A percentile compares a stretch with the other conserved stretches of the same genome.
These are phyloP conservation scores for Amanita fuliginea DNA, from an alignment of 768 basidiomycete genomes.

Conservation along the genomic window DNA sequence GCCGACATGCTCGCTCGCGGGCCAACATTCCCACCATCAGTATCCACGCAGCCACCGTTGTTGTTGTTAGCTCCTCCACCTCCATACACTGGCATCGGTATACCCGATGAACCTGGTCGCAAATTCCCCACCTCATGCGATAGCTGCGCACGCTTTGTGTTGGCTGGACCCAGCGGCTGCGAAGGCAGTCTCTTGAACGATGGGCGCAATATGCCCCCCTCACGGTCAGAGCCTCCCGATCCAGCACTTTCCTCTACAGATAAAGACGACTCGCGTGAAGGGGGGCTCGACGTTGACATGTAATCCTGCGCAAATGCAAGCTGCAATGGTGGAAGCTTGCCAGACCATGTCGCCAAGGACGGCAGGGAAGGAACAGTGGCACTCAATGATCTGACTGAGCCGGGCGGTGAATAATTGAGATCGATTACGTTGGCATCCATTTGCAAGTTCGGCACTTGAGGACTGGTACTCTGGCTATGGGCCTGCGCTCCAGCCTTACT, in stretches of 20 bases:
- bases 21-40: neutral
- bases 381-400: constrained; percentile 16
- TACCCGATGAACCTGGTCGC: constrained; percentile 1
- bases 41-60: neutral
- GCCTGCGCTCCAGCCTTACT: constrained; percentile 7
- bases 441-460: constrained; percentile 4
- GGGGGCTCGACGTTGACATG: constrained; percentile 11
- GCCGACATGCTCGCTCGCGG: neutral
- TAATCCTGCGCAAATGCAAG: constrained; percentile 16
- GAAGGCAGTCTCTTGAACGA: constrained; percentile 67
- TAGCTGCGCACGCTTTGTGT: constrained; percentile 41
- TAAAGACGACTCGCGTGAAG: constrained; percentile 20
- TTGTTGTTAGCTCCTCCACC: neutral
- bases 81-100: neutral
- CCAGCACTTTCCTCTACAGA: constrained; percentile 22
- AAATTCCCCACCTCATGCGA: constrained; percentile 19
- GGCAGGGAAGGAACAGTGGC: constrained; percentile 21
- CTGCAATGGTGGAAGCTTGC: constrained; percentile 13
- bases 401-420: constrained; percentile 6
- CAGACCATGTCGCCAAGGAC: constrained; percentile 31
- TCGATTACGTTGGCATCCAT: constrained; percentile 4
- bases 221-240: constrained; percentile 17
- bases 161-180: constrained; percentile 55
- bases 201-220: constrained; percentile 28
- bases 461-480: neutral